phyloP scores from a whole-genome alignment of 208 protist genomes.

The Wallacemonas rigidus region DNA sequence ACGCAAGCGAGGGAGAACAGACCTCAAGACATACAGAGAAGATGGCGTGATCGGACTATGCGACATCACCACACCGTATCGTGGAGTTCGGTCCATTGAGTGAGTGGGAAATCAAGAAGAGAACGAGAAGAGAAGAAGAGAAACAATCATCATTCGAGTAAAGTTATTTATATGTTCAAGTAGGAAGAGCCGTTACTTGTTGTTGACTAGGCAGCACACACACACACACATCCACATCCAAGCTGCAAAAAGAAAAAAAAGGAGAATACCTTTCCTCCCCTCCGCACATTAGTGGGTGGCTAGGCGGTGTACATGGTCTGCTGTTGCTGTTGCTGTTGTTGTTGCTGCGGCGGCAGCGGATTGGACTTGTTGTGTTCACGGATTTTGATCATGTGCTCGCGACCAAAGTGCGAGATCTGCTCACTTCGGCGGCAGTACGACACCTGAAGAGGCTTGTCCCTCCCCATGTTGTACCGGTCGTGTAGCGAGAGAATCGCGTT shows the following conservation, averaged over 20 bases:
- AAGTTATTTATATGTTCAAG: neutral
- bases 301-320: constrained; percentile 6
- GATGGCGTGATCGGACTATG: neutral
- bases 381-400: constrained; percentile 57
- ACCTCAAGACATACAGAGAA: neutral
- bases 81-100: neutral
- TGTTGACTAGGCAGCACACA: neutral
- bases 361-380: constrained; percentile 66
- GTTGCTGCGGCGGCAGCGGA: constrained; percentile 47
- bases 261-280: neutral
- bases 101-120: neutral
- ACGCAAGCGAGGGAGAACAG: neutral
- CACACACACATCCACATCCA: neutral
- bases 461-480: constrained; percentile 72
- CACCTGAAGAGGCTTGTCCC: constrained; percentile 77
- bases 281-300: neutral
- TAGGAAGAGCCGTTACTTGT: neutral
- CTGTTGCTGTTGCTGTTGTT: constrained; percentile 4
- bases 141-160: neutral
- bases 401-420: constrained; percentile 62
- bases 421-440: constrained; percentile 70
- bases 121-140: neutral
- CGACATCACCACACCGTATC: constrained; percentile 6
- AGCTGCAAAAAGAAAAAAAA: neutral
- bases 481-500: constrained; percentile 72